Percentiles rank a stretch among this genome's conserved stretches.
Conservation (phyloP, 345 rosid genomes). For the Heritiera fomes region DNA sequence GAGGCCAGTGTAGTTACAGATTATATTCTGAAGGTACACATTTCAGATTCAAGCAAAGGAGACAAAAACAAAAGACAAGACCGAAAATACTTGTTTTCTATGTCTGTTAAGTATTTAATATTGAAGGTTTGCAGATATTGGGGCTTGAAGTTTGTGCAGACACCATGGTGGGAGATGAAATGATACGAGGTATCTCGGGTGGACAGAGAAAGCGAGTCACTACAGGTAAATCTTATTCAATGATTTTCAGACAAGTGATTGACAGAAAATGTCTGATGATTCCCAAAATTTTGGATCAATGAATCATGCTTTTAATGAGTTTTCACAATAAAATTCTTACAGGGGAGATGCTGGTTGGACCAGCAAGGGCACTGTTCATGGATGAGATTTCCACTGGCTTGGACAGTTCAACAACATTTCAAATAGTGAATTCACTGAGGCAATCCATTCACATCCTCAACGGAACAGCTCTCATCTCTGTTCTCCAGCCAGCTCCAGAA, state of each 20-base stretch:
- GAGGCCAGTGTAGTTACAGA: conserved; percentile 21
- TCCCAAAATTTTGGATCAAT: not conserved
- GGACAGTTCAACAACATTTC: conserved; percentile 81
- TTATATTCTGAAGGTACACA: conserved; percentile 18
- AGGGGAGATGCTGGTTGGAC: conserved; percentile 91
- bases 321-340: not conserved
- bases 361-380: conserved; percentile 76
- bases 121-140: conserved; percentile 40
- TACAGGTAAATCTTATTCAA: conserved; percentile 45
- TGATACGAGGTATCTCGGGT: conserved; percentile 74
- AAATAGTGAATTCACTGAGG: conserved; percentile 69
- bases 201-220: conserved; percentile 76
- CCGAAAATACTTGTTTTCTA: not conserved
- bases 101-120: not conserved
- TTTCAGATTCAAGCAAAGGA: not conserved
- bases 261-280: not conserved
- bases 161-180: conserved; percentile 58
- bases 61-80: not conserved
- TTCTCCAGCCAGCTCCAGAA: conserved; percentile 86
- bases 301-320: not conserved
- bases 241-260: not conserved
- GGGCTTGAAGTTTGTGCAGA: conserved; percentile 72
- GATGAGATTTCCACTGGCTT: conserved; percentile 87
- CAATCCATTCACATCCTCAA: conserved; percentile 57
- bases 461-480: conserved; percentile 76